Evolutionary conservation across 2,329 filamentous ascomycete genomes (phyloP).

Genomic region (Clonostachys byssicola): DNA sequence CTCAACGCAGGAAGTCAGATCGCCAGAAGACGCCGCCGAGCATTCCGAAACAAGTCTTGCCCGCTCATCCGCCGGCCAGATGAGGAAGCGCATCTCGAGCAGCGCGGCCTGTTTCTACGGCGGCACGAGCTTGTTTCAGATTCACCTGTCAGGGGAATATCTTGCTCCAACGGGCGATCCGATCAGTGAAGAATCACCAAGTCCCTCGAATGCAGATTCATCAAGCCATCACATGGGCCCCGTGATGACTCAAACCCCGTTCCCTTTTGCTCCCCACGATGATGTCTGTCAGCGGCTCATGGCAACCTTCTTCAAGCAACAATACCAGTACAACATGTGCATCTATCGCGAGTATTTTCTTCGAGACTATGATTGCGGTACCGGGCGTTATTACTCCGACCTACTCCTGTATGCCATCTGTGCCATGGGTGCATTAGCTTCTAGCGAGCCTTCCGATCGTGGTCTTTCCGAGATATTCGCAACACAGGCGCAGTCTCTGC

Average conservation of each 20-base stretch:
- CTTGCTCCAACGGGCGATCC: not conserved
- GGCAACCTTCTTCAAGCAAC: slow-evolving; percentile 40
- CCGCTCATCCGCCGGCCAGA: slow-evolving; percentile 22
- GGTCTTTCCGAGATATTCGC: slow-evolving; percentile 36
- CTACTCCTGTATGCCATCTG: slow-evolving; percentile 43
- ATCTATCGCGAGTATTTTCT: slow-evolving; percentile 47
- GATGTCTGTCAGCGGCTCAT: slow-evolving; percentile 37
- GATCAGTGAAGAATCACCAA: not conserved
- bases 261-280: slow-evolving; percentile 34
- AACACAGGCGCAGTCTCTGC: slow-evolving; percentile 35
- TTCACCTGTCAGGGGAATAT: slow-evolving; percentile 18
- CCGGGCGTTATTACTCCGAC: slow-evolving; percentile 44
- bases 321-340: slow-evolving; percentile 44
- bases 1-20: not conserved
- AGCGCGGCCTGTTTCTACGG: slow-evolving; percentile 42
- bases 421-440: slow-evolving; percentile 41
- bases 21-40: not conserved
- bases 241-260: slow-evolving; percentile 5
- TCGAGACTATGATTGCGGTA: slow-evolving; percentile 40
- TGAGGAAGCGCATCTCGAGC: slow-evolving; percentile 31
- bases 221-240: not conserved
- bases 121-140: slow-evolving; percentile 40
- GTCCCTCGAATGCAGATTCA: not conserved
- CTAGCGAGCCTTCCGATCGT: slow-evolving; percentile 23
- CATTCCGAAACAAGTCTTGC: slow-evolving; percentile 16